phyloP scores from a whole-genome alignment of 2,329 filamentous ascomycete genomes.

The Aspergillus pseudoviridinutans region DNA sequence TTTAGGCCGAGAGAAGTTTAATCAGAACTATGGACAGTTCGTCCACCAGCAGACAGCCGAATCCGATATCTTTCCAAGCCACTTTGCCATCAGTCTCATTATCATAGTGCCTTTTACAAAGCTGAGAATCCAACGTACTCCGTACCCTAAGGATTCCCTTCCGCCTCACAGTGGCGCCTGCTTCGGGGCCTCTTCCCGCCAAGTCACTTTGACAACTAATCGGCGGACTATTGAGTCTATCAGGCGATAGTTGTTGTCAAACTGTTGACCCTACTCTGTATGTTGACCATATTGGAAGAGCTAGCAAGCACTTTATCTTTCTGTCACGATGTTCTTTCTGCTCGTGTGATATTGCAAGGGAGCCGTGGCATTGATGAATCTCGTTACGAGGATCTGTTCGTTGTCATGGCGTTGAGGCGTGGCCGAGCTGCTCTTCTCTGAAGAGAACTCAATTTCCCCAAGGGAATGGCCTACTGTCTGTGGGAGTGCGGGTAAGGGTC shows the following conservation, averaged over 20 bases:
- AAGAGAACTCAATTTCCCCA: not conserved
- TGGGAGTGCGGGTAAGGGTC: not conserved
- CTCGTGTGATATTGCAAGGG: not conserved
- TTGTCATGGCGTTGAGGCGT: not conserved
- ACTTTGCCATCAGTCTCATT: not conserved
- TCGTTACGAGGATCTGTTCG: not conserved
- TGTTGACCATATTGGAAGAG: not conserved
- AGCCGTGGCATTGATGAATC: not conserved
- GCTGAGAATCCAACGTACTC: not conserved
- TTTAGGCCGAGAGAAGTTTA: not conserved
- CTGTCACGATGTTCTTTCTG: not conserved
- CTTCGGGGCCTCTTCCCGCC: not conserved
- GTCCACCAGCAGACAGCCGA: not conserved
- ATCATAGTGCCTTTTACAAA: not conserved
- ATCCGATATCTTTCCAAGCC: not conserved
- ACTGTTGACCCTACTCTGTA: not conserved
- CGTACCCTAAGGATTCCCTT: not conserved
- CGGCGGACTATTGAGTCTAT: not conserved
- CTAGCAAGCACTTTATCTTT: not conserved
- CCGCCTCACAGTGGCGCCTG: not conserved
- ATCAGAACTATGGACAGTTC: too few species aligned
- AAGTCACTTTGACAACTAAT: not conserved
- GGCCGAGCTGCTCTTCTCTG: not conserved
- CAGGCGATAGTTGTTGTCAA: not conserved
- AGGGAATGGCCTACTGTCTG: not conserved